Base-by-base conservation (phyloP, 345 rosid species). In the Turritis glabra region DNA sequence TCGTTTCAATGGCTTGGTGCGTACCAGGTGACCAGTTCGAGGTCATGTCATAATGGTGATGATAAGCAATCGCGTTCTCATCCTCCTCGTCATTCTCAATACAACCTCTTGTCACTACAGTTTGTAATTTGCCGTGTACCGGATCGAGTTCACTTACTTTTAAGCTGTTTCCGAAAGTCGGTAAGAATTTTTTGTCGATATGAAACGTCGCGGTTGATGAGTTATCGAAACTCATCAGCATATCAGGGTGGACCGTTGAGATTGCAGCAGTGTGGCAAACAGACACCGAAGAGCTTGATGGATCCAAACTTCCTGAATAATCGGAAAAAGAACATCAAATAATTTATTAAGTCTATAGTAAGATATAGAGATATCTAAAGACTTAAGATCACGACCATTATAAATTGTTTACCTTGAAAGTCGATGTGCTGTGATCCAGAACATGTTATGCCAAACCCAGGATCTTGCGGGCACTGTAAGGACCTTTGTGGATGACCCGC, bases 11-110 rank as follows among this genome's bases (percentile, higher is more conserved):
- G 40, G 52, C 65, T n/a, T 68, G 82, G 46, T 80, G 76, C n/a
- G 33, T 50, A 27, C 52, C 72, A 52, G 83, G 73, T 50, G 85
- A 65, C 84, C 84, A 89, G 51, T 35, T 43, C 5, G n/a, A 18
- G 18, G 9, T 8, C 8, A 26, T 41, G 27, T 56, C 52, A 33
- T 35, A 80, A 18, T 57, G 58, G 27, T 29, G 77, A 27, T 80
- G 52, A 84, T n/a, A 15, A 73, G 79, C 23, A 57, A 77, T 2
- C 3, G 19, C 15, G 40, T 59, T 77, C 59, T 72, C 30, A 6
- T 70, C 51, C 27, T 80, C 82, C 37, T 79, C 80, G 1, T 83
- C 73, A 0, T 53, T 37, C 0, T 32, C 50, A 7, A 30, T 21
- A 30, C 8, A 19, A 64, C 62, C 62, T 56, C 43, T 44, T 76